Conservation (phyloP, 2,329 filamentous ascomycete genomes). For the Alternaria solani region DNA sequence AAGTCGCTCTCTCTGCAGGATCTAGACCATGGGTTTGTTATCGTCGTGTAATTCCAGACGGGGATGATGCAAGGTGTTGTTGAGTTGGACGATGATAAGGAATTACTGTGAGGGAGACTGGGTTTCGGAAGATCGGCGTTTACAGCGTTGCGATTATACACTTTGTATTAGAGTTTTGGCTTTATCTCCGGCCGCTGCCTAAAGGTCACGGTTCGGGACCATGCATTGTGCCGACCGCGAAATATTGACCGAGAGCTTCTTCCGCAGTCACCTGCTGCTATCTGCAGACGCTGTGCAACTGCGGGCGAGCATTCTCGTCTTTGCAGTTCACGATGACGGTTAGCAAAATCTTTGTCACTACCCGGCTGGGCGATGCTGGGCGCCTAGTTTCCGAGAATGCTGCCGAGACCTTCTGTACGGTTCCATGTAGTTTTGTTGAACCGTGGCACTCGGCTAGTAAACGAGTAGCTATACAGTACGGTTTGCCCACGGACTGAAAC, state of each 20-base stretch:
- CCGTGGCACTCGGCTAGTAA: slow-evolving; percentile 9
- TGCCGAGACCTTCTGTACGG: slow-evolving; percentile 22
- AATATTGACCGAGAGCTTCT: slow-evolving; percentile 1
- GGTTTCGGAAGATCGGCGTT: slow-evolving; percentile 25
- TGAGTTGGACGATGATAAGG: slow-evolving; percentile 16
- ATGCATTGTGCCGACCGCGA: slow-evolving; percentile 10
- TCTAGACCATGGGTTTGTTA: slow-evolving; percentile 27
- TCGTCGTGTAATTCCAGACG: slow-evolving; percentile 21
- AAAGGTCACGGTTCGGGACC: slow-evolving; percentile 13
- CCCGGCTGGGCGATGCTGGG: slow-evolving; percentile 32
- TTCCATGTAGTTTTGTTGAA: slow-evolving; percentile 16
- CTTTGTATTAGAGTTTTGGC: background rate
- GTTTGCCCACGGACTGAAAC: background rate
- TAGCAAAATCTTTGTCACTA: slow-evolving; percentile 17
- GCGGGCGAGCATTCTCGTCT: background rate
- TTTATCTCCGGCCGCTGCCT: background rate
- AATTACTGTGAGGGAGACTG: slow-evolving; percentile 2
- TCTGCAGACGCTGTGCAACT: slow-evolving; percentile 4
- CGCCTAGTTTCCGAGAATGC: slow-evolving; percentile 21
- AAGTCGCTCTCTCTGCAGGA: slow-evolving; percentile 25
- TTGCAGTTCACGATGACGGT: slow-evolving; percentile 30
- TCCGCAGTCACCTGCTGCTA: slow-evolving; percentile 1
- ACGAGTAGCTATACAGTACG: background rate
- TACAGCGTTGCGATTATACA: slow-evolving; percentile 7
- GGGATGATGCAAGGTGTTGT: slow-evolving; percentile 27